Evolutionary conservation across 192 early-diverging fungal genomes (phyloP).

Genomic region (Bifiguratus adelaidae): DNA sequence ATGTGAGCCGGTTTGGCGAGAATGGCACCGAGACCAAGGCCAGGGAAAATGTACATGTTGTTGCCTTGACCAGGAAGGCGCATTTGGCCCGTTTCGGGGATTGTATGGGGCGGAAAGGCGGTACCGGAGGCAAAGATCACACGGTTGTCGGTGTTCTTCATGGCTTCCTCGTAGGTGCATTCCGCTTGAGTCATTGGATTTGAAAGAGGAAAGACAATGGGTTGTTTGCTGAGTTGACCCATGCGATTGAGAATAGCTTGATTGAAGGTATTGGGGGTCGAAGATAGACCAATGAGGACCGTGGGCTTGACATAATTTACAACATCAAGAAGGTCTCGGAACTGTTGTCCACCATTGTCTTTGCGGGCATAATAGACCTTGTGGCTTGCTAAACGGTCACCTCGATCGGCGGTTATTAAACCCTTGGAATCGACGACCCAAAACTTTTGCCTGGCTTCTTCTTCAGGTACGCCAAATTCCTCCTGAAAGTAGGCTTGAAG

Average conservation of each 20-base stretch:
- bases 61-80: constrained; percentile 78
- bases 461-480: constrained; percentile 63
- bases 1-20: constrained; percentile 58
- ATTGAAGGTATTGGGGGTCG: constrained; percentile 70
- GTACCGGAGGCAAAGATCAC: constrained; percentile 96
- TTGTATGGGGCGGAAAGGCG: constrained; percentile 72
- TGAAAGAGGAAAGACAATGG: constrained; percentile 86
- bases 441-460: constrained; percentile 55
- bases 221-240: constrained; percentile 60
- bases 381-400: constrained; percentile 73
- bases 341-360: constrained; percentile 78
- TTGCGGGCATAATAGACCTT: constrained; percentile 80
- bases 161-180: constrained; percentile 90
- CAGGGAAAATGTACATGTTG: constrained; percentile 97
- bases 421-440: constrained; percentile 93
- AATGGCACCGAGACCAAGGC: constrained; percentile 80
- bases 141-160: constrained; percentile 71
- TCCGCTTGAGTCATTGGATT: constrained; percentile 87
- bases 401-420: constrained; percentile 78
- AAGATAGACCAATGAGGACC: constrained; percentile 79
- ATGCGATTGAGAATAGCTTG: constrained; percentile 60
- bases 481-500: constrained; percentile 71
- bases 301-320: constrained; percentile 86
- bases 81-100: constrained; percentile 44
- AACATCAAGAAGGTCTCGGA: constrained; percentile 56